phyloP scores from a whole-genome alignment of 768 basidiomycete species.

The Leucocoprinus birnbaumii region DNA sequence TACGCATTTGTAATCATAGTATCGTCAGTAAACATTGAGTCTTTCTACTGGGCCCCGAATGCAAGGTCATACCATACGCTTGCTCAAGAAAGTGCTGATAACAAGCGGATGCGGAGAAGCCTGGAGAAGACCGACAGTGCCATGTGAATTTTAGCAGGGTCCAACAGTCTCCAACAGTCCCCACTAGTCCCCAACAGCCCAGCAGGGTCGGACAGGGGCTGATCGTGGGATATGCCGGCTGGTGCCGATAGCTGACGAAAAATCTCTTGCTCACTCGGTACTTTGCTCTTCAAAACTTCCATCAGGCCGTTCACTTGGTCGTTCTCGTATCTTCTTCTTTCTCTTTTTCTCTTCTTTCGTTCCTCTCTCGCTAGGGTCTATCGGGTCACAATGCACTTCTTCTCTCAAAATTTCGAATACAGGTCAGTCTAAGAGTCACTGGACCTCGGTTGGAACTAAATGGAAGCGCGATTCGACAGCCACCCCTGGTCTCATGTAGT shows the following conservation, averaged over 20 bases:
- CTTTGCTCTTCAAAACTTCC: background rate
- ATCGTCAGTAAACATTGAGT: background rate
- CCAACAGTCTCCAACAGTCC: no score
- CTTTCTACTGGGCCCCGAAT: background rate
- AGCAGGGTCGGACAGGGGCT: background rate
- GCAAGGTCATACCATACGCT: no score
- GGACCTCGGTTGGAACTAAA: conserved; percentile 15
- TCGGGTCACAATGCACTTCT: conserved; percentile 69
- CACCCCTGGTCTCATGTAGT: conserved; percentile 91
- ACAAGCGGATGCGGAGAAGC: no score
- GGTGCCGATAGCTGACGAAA: conserved; percentile 8
- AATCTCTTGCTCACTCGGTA: conserved; percentile 8
- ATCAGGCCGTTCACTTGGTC: background rate
- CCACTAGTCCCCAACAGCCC: no score
- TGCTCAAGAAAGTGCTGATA: no score
- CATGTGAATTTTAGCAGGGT: conserved; percentile 4
- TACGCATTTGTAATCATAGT: background rate
- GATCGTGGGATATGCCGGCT: conserved; percentile 4
- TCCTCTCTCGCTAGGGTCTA: conserved; percentile 4
- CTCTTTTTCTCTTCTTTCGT: conserved; percentile 10
- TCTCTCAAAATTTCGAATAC: conserved; percentile 80
- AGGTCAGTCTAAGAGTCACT: conserved; percentile 54
- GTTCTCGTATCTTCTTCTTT: background rate
- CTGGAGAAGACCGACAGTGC: no score
- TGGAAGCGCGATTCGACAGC: conserved; percentile 34